Base-by-base conservation (phyloP, 768 basidiomycete species). In the Sistotremastrum suecicum region DNA sequence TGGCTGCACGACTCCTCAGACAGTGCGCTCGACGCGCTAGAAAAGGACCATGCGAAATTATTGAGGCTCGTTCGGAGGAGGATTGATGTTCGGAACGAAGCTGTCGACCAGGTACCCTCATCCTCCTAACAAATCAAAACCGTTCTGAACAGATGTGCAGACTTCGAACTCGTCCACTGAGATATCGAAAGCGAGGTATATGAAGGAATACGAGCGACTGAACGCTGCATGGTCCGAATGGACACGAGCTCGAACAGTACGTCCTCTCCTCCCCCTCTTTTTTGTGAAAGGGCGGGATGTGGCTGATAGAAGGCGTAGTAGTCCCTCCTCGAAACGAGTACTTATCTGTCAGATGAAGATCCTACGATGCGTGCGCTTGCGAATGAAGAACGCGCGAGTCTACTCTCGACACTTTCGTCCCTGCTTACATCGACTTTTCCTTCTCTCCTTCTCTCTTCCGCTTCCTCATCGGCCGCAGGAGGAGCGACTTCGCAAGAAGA, bases 291-390 rank as follows among this genome's bases (percentile, higher is more conserved):
- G 35, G 34, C 45, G 47, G n/a, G 49, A 39, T 41, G 29, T 9
- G 43, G 43, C 44, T 51, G 43, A 44, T 49, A 52, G 46, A 59
- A 42, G n/a, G 37, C 43, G 37, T 54, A 66, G 66, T 69, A 89
- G 83, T 72, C 77, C 39, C 63, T 87, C 33, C 61, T 73, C 53
- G 83, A 83, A 52, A 78, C 79, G 0, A 56, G 64, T 3, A 58
- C 70, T 0, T 72, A 89, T 1, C 72, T 89, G 3, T 56, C 66
- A 34, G 91, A 94, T 54, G 64, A 80, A 0, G 91, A 94, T 54
- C 70, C 77, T 1, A 64, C 72, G 2, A 81, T 97, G 72, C 80
- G 81, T 4, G 59, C 72, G 5, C 68, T 95, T 46, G 89, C 88
- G 0, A 54, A 61, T 1, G 79, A 83, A 34, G 89, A 91, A 54